Percentiles rank a stretch among this genome's conserved stretches.
Conservation (phyloP, 2,329 filamentous ascomycete genomes). For the Calonectria honghensis region DNA sequence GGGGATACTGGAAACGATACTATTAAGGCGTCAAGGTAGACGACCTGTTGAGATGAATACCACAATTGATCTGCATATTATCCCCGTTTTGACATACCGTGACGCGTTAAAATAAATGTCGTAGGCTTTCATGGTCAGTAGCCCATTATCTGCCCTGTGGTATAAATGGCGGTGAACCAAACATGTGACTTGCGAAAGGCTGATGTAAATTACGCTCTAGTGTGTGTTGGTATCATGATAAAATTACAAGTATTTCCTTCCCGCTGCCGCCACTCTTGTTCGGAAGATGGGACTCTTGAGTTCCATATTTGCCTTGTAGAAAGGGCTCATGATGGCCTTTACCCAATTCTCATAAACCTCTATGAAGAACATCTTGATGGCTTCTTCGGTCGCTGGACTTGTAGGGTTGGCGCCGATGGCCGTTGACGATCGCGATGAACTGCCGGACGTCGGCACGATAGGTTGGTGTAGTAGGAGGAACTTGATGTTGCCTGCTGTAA, state of each 20-base stretch:
- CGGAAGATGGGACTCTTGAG: constrained; percentile 92
- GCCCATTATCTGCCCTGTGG: neutral
- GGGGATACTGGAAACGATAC: constrained; percentile 57
- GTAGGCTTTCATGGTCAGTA: too few relatives aligned
- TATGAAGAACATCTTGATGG: constrained; percentile 93
- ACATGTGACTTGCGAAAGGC: neutral
- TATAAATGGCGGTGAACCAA: neutral
- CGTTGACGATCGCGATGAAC: constrained; percentile 76
- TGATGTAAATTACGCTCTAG: constrained; percentile 28
- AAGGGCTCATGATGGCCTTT: constrained; percentile 98
- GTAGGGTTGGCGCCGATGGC: constrained; percentile 89
- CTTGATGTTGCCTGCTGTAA: constrained; percentile 93
- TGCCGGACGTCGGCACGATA: constrained; percentile 62
- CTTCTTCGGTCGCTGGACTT: constrained; percentile 93
- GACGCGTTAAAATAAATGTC: neutral
- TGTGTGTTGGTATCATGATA: constrained; percentile 50
- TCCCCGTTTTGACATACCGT: constrained; percentile 32
- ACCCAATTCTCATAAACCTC: constrained; percentile 98
- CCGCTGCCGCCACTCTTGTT: constrained; percentile 86
- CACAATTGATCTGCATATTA: constrained; percentile 51
- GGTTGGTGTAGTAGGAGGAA: constrained; percentile 96
- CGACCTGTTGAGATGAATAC: constrained; percentile 58
- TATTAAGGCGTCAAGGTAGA: constrained; percentile 59
- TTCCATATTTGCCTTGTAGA: constrained; percentile 90
- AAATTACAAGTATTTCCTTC: constrained; percentile 89